phyloP scores from a whole-genome alignment of 306 rosid genomes.

The Cucumis sativus region Cucumber_9930_V3 NC_026657.2:15015501-15016000 shows the following conservation, averaged over 20 bases:
- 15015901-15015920: neutral
- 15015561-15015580: no score
- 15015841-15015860: constrained; percentile 58
- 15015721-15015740: neutral
- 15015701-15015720: neutral
- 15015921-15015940: constrained; percentile 4
- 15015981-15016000: constrained; percentile 22
- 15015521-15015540: no score
- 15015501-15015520: no score
- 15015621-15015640: no score
- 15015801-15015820: constrained; percentile 78
- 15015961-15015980: constrained; percentile 35
- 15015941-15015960: constrained; percentile 1
- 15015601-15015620: no score
- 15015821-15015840: constrained; percentile 92
- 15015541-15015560: no score
- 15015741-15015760: constrained; percentile 58
- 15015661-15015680: no score
- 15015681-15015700: neutral
- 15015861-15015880: constrained; percentile 23
- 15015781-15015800: constrained; percentile 78
- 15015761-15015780: constrained; percentile 70
- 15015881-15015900: neutral
- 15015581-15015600: no score
- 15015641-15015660: no score